Percentiles rank a stretch among this genome's conserved stretches.
Evolutionary conservation across 2,329 filamentous ascomycete genomes (phyloP).

Genomic region (Esteya vermicola): DNA sequence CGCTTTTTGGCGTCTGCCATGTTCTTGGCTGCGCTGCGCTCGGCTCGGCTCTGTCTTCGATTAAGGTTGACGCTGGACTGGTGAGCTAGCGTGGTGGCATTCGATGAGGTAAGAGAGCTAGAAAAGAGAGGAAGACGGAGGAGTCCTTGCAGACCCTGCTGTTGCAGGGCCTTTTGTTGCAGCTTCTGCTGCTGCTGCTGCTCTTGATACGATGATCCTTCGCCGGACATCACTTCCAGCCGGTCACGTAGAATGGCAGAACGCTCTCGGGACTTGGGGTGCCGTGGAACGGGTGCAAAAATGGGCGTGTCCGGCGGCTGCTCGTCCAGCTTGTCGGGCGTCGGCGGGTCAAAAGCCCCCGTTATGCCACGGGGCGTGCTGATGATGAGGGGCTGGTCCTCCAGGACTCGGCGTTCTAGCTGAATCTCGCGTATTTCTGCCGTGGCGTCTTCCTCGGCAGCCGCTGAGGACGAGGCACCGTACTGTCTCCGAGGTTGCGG

Average conservation of each 20-base stretch:
- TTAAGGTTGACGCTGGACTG: slow-evolving; percentile 27
- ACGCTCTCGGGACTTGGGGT: slow-evolving; percentile 26
- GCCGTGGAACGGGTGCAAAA: slow-evolving; percentile 37
- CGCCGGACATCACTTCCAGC: slow-evolving; percentile 40
- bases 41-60: slow-evolving; percentile 40
- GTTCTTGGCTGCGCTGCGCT: slow-evolving; percentile 47
- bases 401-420: neutral
- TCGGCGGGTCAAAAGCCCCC: slow-evolving; percentile 35
- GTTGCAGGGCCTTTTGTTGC: too few species aligned
- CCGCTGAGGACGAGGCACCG: too few species aligned
- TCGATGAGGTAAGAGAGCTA: slow-evolving; percentile 12
- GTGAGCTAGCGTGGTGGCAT: slow-evolving; percentile 18
- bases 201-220: slow-evolving; percentile 8
- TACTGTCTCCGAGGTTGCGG: too few species aligned
- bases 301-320: slow-evolving; percentile 28
- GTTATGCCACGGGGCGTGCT: slow-evolving; percentile 42
- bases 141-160: too few species aligned
- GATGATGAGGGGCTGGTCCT: slow-evolving; percentile 43
- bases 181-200: slow-evolving; percentile 11
- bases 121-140: neutral
- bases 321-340: slow-evolving; percentile 16
- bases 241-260: slow-evolving; percentile 26
- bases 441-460: slow-evolving; percentile 2
- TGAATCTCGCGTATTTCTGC: slow-evolving; percentile 7
- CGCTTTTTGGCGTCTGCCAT: slow-evolving; percentile 44